Evolutionary conservation across 2,329 filamentous ascomycete species (phyloP).

Genomic region (Colletotrichum phormii): DNA sequence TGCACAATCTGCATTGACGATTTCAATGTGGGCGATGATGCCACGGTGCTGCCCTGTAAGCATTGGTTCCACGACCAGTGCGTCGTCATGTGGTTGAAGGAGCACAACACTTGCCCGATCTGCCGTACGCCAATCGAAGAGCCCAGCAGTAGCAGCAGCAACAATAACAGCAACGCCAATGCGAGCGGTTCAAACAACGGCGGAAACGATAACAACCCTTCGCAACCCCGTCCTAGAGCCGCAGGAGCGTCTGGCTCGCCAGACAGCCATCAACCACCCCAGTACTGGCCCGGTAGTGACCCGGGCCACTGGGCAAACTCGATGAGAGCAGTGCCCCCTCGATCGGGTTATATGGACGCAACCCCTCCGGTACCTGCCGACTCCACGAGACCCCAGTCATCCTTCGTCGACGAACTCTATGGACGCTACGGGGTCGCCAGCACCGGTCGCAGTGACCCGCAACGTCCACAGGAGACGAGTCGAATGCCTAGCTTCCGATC

Average conservation of each 20-base stretch:
- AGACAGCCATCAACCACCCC: conserved; percentile 7
- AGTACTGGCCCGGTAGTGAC: conserved; percentile 4
- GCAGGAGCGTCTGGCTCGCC: conserved; percentile 10
- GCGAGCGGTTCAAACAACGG: conserved; percentile 17
- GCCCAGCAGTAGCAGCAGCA: conserved; percentile 39
- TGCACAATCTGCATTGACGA: conserved; percentile 97
- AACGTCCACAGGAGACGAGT: conserved; percentile 13
- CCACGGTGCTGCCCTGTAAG: conserved; percentile 83
- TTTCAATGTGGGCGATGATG: conserved; percentile 77
- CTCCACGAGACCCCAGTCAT: conserved; percentile 17
- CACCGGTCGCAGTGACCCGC: not conserved
- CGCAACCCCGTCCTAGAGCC: not conserved
- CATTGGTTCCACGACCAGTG: conserved; percentile 95
- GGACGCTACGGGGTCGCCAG: conserved; percentile 13
- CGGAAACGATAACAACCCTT: not conserved
- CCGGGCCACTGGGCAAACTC: conserved; percentile 24
- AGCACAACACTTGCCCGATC: conserved; percentile 93
- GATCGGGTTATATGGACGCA: not conserved
- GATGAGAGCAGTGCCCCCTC: not conserved
- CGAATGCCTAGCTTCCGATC: conserved; percentile 39
- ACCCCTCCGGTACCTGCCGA: conserved; percentile 18
- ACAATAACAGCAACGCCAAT: conserved; percentile 32
- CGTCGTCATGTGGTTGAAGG: conserved; percentile 83
- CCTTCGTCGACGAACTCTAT: not conserved
- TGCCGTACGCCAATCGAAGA: conserved; percentile 72